A percentile compares a stretch with the other conserved stretches of the same genome.
Conservation (phyloP, 2,329 filamentous ascomycete species). For the Colletotrichum neosansevieriae region DNA sequence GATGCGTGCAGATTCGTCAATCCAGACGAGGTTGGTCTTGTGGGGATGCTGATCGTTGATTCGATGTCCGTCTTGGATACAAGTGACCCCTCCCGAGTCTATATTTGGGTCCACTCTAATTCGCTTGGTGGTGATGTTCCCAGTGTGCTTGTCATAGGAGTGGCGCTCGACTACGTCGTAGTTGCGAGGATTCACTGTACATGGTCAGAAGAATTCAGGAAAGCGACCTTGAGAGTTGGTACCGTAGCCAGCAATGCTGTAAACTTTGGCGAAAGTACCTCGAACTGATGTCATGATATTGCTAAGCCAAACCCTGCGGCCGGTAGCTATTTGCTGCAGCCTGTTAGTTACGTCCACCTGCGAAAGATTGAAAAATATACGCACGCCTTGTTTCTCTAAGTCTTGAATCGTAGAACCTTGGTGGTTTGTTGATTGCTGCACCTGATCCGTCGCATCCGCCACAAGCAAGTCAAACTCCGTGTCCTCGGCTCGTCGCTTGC, state of each 20-base stretch:
- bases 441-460: constrained; percentile 24
- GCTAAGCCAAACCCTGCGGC: constrained; percentile 23
- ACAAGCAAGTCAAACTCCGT: constrained; percentile 49
- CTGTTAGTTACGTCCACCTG: background rate
- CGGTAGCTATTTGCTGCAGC: background rate
- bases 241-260: constrained; percentile 37
- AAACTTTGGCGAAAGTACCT: constrained; percentile 37
- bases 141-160: constrained; percentile 9
- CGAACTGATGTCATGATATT: constrained; percentile 40
- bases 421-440: background rate
- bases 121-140: constrained; percentile 28
- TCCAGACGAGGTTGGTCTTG: constrained; percentile 30
- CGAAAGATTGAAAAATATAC: background rate
- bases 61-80: background rate
- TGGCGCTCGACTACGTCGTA: constrained; percentile 24
- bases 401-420: background rate
- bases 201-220: constrained; percentile 6
- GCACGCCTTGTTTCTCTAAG: constrained; percentile 11
- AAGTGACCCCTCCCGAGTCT: background rate
- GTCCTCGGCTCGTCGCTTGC: constrained; percentile 48
- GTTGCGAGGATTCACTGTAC: constrained; percentile 26
- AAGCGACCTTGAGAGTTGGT: background rate
- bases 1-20: constrained; percentile 35
- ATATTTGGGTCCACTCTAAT: constrained; percentile 16
- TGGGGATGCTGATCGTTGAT: background rate